phyloP scores from a whole-genome alignment of 805 yeast genomes.

The Myxozyma neglecta region DNA sequence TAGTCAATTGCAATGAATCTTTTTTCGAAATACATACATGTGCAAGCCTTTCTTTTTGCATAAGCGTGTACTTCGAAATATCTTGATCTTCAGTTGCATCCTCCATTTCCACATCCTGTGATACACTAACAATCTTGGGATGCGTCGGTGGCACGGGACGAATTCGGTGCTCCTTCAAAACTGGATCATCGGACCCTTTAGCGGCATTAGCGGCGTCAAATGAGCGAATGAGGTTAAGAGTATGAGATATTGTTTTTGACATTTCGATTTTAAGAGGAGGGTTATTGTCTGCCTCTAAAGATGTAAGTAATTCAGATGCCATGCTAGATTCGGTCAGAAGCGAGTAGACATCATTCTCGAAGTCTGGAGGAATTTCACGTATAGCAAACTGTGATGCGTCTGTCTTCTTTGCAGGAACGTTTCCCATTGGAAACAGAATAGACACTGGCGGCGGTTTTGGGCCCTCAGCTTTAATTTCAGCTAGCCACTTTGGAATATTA shows the following conservation, averaged over 20 bases:
- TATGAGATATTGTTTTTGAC: slow-evolving; percentile 6
- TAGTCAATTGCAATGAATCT: not conserved
- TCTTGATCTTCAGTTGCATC: not conserved
- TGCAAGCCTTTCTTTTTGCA: slow-evolving; percentile 1
- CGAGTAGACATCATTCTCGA: slow-evolving; percentile 7
- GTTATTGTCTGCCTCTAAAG: slow-evolving; percentile 19
- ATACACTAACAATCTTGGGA: not conserved
- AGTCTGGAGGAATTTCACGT: slow-evolving; percentile 5
- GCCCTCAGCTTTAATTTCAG: not conserved
- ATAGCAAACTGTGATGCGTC: slow-evolving; percentile 12
- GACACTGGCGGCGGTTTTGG: slow-evolving; percentile 18
- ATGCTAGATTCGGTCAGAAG: slow-evolving; percentile 5
- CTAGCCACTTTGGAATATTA: slow-evolving; percentile 20
- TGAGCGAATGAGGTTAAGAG: slow-evolving; percentile 10
- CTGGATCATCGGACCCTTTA: not conserved
- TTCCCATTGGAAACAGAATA: slow-evolving; percentile 3
- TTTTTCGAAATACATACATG: not conserved
- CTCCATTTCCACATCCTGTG: not conserved
- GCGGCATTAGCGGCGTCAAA: slow-evolving; percentile 12
- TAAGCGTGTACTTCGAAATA: not conserved
- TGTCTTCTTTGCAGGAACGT: not conserved
- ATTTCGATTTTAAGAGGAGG: slow-evolving; percentile 7
- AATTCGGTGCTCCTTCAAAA: not conserved
- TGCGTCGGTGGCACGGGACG: not conserved
- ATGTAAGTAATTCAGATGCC: slow-evolving; percentile 17